A percentile compares a stretch with the other conserved stretches of the same genome.
These are phyloP conservation scores for Scheffersomyces amazonensis DNA, from an alignment of 805 yeast genomes.

Conservation along the genomic window DNA sequence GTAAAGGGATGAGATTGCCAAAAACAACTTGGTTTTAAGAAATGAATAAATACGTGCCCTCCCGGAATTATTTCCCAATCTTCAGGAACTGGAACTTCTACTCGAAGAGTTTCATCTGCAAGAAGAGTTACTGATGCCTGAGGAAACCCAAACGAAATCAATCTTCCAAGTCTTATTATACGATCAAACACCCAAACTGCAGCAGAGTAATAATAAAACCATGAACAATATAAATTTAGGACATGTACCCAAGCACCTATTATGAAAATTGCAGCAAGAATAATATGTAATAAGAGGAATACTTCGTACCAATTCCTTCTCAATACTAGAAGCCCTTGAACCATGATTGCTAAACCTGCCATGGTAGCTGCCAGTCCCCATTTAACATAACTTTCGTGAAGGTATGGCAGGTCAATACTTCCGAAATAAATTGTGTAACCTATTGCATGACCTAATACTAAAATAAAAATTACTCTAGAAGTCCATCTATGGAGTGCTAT, in stretches of 20 bases:
- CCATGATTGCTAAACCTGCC: slow-evolving; percentile 39
- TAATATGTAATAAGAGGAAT: slow-evolving; percentile 57
- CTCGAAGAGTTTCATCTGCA: slow-evolving; percentile 46
- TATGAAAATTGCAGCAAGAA: slow-evolving; percentile 47
- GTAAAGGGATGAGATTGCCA: slow-evolving; percentile 75
- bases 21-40: slow-evolving; percentile 42
- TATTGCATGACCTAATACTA: slow-evolving; percentile 26
- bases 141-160: slow-evolving; percentile 60
- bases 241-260: slow-evolving; percentile 52
- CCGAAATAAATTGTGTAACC: slow-evolving; percentile 11
- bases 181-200: slow-evolving; percentile 75
- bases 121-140: slow-evolving; percentile 42
- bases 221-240: slow-evolving; percentile 31
- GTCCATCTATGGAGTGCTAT: slow-evolving; percentile 28
- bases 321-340: slow-evolving; percentile 45
- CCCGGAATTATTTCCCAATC: slow-evolving; percentile 60
- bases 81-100: slow-evolving; percentile 49
- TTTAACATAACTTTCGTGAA: slow-evolving; percentile 10
- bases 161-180: slow-evolving; percentile 50
- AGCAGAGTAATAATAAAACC: slow-evolving; percentile 48
- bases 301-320: slow-evolving; percentile 48
- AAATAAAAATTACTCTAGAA: slow-evolving; percentile 17
- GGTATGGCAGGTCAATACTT: not conserved
- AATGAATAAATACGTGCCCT: slow-evolving; percentile 58
- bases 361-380: slow-evolving; percentile 26